Percentiles rank a stretch among this genome's conserved stretches.
phyloP scores from a whole-genome alignment of 257 asterid genomes.

The Plantago elongata region DNA sequence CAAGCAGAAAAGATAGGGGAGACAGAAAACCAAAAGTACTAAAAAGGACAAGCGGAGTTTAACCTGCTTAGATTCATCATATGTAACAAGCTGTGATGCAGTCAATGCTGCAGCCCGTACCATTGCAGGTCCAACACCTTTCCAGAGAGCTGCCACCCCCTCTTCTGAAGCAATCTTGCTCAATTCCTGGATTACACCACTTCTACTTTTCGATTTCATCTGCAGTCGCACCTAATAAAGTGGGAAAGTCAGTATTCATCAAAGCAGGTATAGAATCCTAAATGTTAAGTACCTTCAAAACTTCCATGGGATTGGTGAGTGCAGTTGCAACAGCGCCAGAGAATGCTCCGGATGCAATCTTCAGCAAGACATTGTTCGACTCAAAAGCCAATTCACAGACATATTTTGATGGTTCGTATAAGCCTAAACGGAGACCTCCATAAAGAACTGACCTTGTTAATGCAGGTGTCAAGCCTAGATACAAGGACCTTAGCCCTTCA shows the following conservation, averaged over 20 bases:
- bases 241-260: slow-evolving; percentile 25
- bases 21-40: slow-evolving; percentile 13
- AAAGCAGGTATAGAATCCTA: background rate
- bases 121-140: slow-evolving; percentile 97
- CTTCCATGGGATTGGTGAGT: slow-evolving; percentile 85
- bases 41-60: slow-evolving; percentile 23
- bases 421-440: slow-evolving; percentile 99
- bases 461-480: slow-evolving; percentile 85
- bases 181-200: slow-evolving; percentile 57
- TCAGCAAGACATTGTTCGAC: slow-evolving; percentile 94
- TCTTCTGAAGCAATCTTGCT: slow-evolving; percentile 69
- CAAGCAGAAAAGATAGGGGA: background rate
- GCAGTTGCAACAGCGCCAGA: slow-evolving; percentile 96
- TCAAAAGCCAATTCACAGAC: slow-evolving; percentile 94
- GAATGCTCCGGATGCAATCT: slow-evolving; percentile 96
- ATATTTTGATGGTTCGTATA: slow-evolving; percentile 95
- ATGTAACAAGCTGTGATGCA: slow-evolving; percentile 85
- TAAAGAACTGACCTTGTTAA: slow-evolving; percentile 98
- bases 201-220: slow-evolving; percentile 43
- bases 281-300: slow-evolving; percentile 60
- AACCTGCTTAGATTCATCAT: slow-evolving; percentile 91
- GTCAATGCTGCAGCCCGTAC: slow-evolving; percentile 87
- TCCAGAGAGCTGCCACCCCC: slow-evolving; percentile 86
- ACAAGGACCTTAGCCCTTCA: slow-evolving; percentile 82
- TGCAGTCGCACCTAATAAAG: slow-evolving; percentile 73